phyloP scores from a whole-genome alignment of 306 rosid species.

The barrel medic (Medicago truncatula) region MtrunA17r5.0-ANR NC_053043.1:449001-449500 shows the following conservation, averaged over 20 bases:
- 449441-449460: not conserved
- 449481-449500: no score
- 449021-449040: constrained; percentile 84
- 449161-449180: no score
- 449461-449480: no score
- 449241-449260: constrained; percentile 26
- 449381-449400: not conserved
- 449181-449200: constrained; percentile 23
- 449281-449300: not conserved
- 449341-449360: not conserved
- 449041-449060: constrained; percentile 90
- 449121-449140: not conserved
- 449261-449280: constrained; percentile 1
- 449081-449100: constrained; percentile 87
- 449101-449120: constrained; percentile 69
- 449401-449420: not conserved
- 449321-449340: no score
- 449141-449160: constrained; percentile 5
- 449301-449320: not conserved
- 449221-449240: not conserved
- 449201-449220: constrained; percentile 35
- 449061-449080: constrained; percentile 90
- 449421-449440: not conserved
- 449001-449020: constrained; percentile 78
- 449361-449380: not conserved